These are phyloP conservation scores for Ascochyta pisi DNA, from an alignment of 2,329 filamentous ascomycete species.

Conservation along the genomic window DNA sequence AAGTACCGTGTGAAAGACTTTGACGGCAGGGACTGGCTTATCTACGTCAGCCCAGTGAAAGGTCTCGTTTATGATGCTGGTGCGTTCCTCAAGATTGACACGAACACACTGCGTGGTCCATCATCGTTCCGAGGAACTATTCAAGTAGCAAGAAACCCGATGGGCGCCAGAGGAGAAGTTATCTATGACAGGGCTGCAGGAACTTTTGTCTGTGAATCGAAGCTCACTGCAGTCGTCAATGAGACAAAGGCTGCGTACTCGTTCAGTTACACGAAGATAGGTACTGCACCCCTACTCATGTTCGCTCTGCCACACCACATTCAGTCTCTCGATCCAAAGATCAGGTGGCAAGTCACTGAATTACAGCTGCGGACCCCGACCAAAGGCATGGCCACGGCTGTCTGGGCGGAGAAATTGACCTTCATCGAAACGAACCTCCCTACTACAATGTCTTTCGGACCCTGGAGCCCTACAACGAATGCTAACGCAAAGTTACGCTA, in stretches of 20 bases:
- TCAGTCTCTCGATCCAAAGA: slow-evolving; percentile 70
- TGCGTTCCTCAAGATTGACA: slow-evolving; percentile 68
- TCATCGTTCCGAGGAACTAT: slow-evolving; percentile 77
- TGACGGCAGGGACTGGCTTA: slow-evolving; percentile 72
- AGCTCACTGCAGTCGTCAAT: slow-evolving; percentile 67
- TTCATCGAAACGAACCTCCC: slow-evolving; percentile 79
- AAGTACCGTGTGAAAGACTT: slow-evolving; percentile 80
- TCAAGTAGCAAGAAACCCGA: slow-evolving; percentile 81
- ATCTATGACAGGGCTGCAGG: slow-evolving; percentile 79
- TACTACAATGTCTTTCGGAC: slow-evolving; percentile 75
- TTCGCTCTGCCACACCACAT: slow-evolving; percentile 89
- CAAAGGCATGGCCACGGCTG: slow-evolving; percentile 78
- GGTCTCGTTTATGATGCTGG: slow-evolving; percentile 64
- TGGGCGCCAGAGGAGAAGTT: slow-evolving; percentile 63
- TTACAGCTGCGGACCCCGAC: slow-evolving; percentile 79
- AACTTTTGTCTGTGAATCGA: slow-evolving; percentile 71
- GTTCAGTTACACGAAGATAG: slow-evolving; percentile 75
- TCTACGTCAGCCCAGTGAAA: slow-evolving; percentile 70
- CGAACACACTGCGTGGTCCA: slow-evolving; percentile 68
- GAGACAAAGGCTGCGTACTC: slow-evolving; percentile 70
- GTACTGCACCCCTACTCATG: slow-evolving; percentile 75
- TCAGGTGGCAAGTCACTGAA: slow-evolving; percentile 56
- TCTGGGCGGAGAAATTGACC: slow-evolving; percentile 66
- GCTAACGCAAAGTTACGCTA: slow-evolving; percentile 37
- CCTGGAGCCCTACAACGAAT: slow-evolving; percentile 69